These are phyloP conservation scores for Echium plantagineum DNA, from an alignment of 257 asterid species.

Conservation along the genomic window DNA sequence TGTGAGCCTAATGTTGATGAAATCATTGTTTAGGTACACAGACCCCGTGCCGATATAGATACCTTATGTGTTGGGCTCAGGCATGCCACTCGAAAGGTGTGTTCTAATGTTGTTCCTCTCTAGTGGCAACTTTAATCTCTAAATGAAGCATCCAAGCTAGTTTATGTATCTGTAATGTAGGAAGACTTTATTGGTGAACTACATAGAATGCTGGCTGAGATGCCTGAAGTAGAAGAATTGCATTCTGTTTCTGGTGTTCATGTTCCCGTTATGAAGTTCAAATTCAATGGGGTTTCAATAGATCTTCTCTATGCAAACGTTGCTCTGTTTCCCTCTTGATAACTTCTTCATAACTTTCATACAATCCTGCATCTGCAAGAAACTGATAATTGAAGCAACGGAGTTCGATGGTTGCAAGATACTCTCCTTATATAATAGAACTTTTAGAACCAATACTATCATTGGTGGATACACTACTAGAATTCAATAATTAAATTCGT, in stretches of 20 bases:
- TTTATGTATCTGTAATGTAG: slow-evolving; percentile 19
- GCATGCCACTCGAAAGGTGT: slow-evolving; percentile 63
- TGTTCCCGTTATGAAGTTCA: slow-evolving; percentile 86
- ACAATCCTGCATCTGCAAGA: too few relatives aligned
- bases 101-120: slow-evolving; percentile 8
- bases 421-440: too few relatives aligned
- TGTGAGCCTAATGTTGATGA: slow-evolving; percentile 11
- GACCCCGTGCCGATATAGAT: slow-evolving; percentile 92
- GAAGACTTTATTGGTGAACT: slow-evolving; percentile 86
- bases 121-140: neutral
- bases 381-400: too few relatives aligned
- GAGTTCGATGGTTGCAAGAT: too few relatives aligned
- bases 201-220: slow-evolving; percentile 54
- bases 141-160: too few relatives aligned
- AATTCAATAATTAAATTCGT: too few relatives aligned
- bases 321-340: slow-evolving; percentile 56
- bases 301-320: slow-evolving; percentile 86
- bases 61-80: slow-evolving; percentile 79
- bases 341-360: too few relatives aligned
- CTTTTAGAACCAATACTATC: too few relatives aligned
- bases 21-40: slow-evolving; percentile 52
- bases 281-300: slow-evolving; percentile 61
- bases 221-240: slow-evolving; percentile 78
- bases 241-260: slow-evolving; percentile 78
- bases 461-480: too few relatives aligned